Base-by-base conservation (phyloP, 257 asterid species). In the Linaria vulgaris region DNA sequence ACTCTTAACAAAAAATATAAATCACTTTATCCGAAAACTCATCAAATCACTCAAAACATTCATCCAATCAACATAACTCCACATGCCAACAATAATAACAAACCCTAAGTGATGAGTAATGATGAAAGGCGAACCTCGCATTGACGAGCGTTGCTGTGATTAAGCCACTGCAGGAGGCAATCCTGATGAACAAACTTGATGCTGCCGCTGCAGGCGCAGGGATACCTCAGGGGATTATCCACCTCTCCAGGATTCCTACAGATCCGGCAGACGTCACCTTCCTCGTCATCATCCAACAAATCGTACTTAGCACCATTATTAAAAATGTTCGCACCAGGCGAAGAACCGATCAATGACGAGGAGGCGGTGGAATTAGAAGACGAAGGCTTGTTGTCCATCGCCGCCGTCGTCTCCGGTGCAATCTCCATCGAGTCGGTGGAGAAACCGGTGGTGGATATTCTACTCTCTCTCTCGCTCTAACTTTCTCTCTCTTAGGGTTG, bases 161-260 rank as follows among this genome's bases (percentile, higher is more conserved):
- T 92, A 46, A 92, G 97, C 98, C 98, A 92, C 87, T 88, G 98
- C 60, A 92, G 94, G 47, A 92, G 90, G 75, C 98, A 92, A 62
- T 92, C 97, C 79, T 89, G 97, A 64, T 92, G 98, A 63, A 92
- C 98, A 69, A 78, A 92, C 71, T 92, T 92, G 69, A 92, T 92
- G 70, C 98, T 92, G 15, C 98, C 98, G 79, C 97, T 92, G 73
- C 97, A 92, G 12, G 97, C 97, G 79, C 98, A 92, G 16, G 98
- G 98, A 59, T 89, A 89, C 22, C 84, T 86, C 70, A 92, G 82
- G 58, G 96, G 97, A 78, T 92, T 92, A 62, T 85, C 95, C 43
- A 75, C 69, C n/a, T 92, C 98, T 16, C 97, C 97, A 1, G 98
- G 91, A 72, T 85, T 92, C 53, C 98, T 78, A 69, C 98, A 92